Percentiles rank a stretch among this genome's conserved stretches.
Conservation (phyloP, 768 basidiomycete genomes). For the Cubamyces lactineus region DNA sequence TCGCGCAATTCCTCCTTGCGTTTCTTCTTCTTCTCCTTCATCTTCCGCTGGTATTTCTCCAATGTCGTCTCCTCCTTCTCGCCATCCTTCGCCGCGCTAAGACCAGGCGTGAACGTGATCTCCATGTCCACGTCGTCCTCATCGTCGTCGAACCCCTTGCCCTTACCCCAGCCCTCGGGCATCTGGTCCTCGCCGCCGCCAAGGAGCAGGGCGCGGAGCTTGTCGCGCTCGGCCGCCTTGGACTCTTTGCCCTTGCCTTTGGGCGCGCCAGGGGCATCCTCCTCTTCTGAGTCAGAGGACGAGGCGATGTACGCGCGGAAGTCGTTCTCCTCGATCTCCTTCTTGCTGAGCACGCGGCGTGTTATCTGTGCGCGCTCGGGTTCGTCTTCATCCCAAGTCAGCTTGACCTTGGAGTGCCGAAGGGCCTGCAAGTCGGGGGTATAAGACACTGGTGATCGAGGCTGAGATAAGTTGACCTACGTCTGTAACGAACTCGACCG, state of each 20-base stretch:
- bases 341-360: conserved; percentile 72
- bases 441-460: background rate
- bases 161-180: conserved; percentile 83
- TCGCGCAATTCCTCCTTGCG: conserved; percentile 70
- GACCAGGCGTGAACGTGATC: conserved; percentile 90
- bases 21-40: conserved; percentile 85
- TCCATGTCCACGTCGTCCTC: conserved; percentile 81
- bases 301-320: conserved; percentile 60
- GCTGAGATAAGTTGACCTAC: conserved; percentile 48
- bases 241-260: conserved; percentile 38
- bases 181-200: conserved; percentile 64
- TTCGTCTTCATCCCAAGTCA: conserved; percentile 99
- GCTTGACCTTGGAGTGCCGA: conserved; percentile 95
- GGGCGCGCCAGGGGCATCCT: conserved; percentile 48
- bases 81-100: conserved; percentile 55
- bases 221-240: conserved; percentile 59
- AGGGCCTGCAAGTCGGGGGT: conserved; percentile 63
- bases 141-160: conserved; percentile 41
- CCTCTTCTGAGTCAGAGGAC: conserved; percentile 66
- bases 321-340: conserved; percentile 91
- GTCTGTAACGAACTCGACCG: conserved; percentile 90
- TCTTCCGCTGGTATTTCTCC: conserved; percentile 86
- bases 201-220: conserved; percentile 77
- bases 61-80: conserved; percentile 81
- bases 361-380: conserved; percentile 82